Evolutionary conservation across 2,329 filamentous ascomycete genomes (phyloP).

Genomic region (Ophiostoma novo-ulmi): DNA sequence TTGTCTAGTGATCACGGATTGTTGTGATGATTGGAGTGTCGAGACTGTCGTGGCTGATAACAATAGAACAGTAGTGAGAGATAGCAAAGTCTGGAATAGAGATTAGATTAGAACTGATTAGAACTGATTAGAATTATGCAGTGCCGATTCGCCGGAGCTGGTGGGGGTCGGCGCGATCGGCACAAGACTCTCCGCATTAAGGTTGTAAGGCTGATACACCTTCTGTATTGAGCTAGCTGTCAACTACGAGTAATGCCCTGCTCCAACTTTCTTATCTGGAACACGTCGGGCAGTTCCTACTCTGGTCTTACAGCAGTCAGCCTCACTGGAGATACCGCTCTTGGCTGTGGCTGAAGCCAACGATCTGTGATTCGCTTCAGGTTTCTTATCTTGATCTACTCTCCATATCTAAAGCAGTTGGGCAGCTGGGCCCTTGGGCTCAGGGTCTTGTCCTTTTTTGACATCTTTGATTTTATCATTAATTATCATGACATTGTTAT

Average conservation of each 20-base stretch:
- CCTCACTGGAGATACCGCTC: neutral
- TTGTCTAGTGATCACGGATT: neutral
- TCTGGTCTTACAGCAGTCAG: neutral
- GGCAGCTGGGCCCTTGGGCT: neutral
- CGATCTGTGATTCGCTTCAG: conserved; percentile 4
- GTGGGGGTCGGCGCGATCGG: neutral
- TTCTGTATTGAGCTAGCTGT: conserved; percentile 5
- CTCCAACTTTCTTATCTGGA: neutral
- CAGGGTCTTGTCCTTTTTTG: neutral
- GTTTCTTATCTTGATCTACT: neutral
- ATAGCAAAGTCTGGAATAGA: neutral
- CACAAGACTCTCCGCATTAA: neutral
- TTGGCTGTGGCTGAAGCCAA: neutral
- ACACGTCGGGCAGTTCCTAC: neutral
- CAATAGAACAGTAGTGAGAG: neutral
- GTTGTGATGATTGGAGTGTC: too few relatives aligned
- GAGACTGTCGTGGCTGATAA: neutral
- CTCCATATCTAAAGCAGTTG: neutral
- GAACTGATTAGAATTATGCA: neutral
- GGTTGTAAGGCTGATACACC: neutral
- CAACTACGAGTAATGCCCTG: neutral
- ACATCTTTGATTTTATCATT: neutral
- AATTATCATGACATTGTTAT: neutral
- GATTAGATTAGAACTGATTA: neutral
- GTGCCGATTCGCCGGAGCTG: neutral